These are phyloP conservation scores for Thecaphora thlaspeos DNA, from an alignment of 1,284 basidiomycete genomes.

Conservation along the genomic window DNA sequence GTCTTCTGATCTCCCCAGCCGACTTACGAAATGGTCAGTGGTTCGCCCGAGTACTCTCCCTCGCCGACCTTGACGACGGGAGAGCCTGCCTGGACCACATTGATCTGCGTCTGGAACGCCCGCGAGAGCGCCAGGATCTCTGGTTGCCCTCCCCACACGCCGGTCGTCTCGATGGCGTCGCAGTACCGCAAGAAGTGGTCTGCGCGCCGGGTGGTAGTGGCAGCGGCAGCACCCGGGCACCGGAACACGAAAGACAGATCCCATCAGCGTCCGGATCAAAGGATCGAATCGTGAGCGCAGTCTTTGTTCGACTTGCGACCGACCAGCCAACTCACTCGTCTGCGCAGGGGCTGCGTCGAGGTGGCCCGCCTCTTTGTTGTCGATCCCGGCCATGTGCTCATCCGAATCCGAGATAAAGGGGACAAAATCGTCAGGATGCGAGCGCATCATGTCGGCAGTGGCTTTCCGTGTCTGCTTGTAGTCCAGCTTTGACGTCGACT, in stretches of 20 bases:
- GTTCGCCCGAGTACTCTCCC: conserved; percentile 61
- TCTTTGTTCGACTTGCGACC: too few species aligned
- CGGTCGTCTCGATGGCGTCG: conserved; percentile 74
- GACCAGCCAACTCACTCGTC: conserved; percentile 11
- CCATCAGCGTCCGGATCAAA: too few species aligned
- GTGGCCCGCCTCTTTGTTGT: conserved; percentile 71
- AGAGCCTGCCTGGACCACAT: conserved; percentile 80
- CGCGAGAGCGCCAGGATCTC: conserved; percentile 87
- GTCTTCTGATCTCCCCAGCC: too few species aligned
- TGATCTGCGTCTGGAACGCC: conserved; percentile 81
- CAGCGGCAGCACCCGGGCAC: too few species aligned
- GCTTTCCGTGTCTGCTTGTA: conserved; percentile 64
- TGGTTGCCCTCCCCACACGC: conserved; percentile 94
- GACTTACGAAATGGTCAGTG: conserved; percentile 40
- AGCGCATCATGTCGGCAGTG: conserved; percentile 78
- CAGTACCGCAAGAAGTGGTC: conserved; percentile 77
- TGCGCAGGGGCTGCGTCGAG: conserved; percentile 61
- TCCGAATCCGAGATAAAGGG: conserved; percentile 75
- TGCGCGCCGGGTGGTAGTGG: too few species aligned
- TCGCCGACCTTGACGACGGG: conserved; percentile 74
- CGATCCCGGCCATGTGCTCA: conserved; percentile 61
- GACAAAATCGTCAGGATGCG: conserved; percentile 84
- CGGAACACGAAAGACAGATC: too few species aligned
- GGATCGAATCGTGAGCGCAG: too few species aligned
- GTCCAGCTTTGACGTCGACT: conserved; percentile 54